Evolutionary conservation across 306 rosid species (phyloP), one percentile per base, ranked within the genome.

Genomic region (Mimosa pudica): DNA sequence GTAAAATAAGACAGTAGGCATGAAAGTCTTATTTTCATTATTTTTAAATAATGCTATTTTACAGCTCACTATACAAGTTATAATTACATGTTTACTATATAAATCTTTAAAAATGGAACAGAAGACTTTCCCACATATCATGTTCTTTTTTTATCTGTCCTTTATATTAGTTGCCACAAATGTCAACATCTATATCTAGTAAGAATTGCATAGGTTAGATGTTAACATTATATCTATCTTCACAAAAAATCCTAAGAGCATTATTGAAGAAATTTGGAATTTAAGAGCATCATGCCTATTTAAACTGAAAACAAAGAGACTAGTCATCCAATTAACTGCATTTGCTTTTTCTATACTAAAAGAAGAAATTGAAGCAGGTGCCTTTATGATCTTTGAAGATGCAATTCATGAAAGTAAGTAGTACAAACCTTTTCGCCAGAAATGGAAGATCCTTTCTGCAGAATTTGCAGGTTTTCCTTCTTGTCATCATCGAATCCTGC

Each of bases 391-490:
- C 61, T 63, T 66, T 44, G 71, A 75, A 24, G 57, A 41, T 65
- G 48, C 41, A 33, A 54, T 49, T 58, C 69, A 58, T 35, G 6
- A 10, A 75, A 74, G 44, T 6, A 70, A 66, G 13, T 73, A 65
- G 79, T 61, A 65, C 73, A 61, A 84, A 93, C 99, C 99, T 89
- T 77, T 77, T 88, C 84, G 75, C 68, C 88, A 67, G 77, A 68
- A 57, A 18, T 47, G 75, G 82, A 70, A 41, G 74, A 47, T 77
- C 49, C 77, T 79, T 80, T 84, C 70, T 49, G 86, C 82, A 76
- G 92, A 71, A 80, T 71, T 79, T 70, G 82, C 49, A 17, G 79
- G 67, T 77, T 80, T 79, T 72, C 83, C 81, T 46, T 84, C 49
- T 79, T 77, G 42, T 83, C 80, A 67, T 70, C 66, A 38, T 86